A percentile compares a stretch with the other conserved stretches of the same genome.
Conservation (phyloP, 495 filamentous ascomycete genomes). For the Penicillium parvum region DNA sequence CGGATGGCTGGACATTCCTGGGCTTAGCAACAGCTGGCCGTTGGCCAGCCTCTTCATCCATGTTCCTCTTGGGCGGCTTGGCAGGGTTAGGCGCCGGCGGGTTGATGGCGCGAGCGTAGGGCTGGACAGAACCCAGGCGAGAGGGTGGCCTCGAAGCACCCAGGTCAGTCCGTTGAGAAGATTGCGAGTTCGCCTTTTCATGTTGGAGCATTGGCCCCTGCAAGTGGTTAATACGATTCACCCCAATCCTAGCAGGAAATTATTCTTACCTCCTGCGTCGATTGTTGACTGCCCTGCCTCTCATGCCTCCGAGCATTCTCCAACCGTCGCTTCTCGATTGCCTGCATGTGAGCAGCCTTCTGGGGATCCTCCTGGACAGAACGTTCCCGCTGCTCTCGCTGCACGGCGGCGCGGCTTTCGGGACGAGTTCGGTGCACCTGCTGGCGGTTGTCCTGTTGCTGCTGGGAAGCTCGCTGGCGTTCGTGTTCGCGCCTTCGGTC, state of each 20-base stretch:
- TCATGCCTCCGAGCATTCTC: constrained; percentile 62
- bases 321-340: constrained; percentile 57
- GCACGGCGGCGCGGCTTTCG: constrained; percentile 42
- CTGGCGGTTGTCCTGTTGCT: constrained; percentile 47
- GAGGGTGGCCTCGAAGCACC: constrained; percentile 49
- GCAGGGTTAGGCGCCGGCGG: constrained; percentile 56
- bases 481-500: constrained; percentile 75
- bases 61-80: constrained; percentile 60
- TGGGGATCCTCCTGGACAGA: constrained; percentile 52
- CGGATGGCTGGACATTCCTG: constrained; percentile 41
- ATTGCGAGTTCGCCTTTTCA: constrained; percentile 30
- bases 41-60: constrained; percentile 49
- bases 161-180: constrained; percentile 44
- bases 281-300: constrained; percentile 47
- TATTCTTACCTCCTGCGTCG: constrained; percentile 39
- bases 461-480: constrained; percentile 61
- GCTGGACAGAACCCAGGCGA: constrained; percentile 50
- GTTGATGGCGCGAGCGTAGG: constrained; percentile 44
- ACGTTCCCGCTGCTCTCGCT: constrained; percentile 43
- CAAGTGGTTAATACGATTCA: neutral
- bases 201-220: constrained; percentile 38
- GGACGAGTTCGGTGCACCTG: constrained; percentile 37
- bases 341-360: constrained; percentile 66
- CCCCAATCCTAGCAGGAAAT: neutral
- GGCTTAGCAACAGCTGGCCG: constrained; percentile 40